phyloP scores from a whole-genome alignment of 192 early-diverging fungal species.

The Neocallimastix lanati region DNA sequence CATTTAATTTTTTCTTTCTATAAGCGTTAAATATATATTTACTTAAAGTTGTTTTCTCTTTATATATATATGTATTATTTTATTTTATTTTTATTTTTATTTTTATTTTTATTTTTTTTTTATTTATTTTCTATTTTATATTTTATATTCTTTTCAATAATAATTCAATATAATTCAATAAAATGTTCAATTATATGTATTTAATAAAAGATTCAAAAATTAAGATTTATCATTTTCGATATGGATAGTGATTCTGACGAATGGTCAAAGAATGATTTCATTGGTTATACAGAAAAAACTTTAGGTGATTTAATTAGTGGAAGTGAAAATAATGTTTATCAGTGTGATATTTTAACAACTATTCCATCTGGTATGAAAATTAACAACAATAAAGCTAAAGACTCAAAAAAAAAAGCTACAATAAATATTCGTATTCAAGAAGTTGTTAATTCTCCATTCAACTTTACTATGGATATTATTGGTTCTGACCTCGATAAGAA shows the following conservation, averaged over 20 bases:
- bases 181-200: too few relatives aligned
- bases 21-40: too few relatives aligned
- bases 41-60: too few relatives aligned
- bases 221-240: not conserved
- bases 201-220: not conserved
- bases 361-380: not conserved
- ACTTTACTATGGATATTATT: not conserved
- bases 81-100: too few relatives aligned
- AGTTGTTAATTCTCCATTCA: not conserved
- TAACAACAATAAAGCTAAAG: not conserved
- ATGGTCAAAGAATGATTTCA: not conserved
- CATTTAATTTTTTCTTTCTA: too few relatives aligned
- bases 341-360: not conserved
- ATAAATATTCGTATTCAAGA: not conserved
- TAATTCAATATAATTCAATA: too few relatives aligned
- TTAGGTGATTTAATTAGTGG: not conserved
- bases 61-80: too few relatives aligned
- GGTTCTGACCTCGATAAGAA: not conserved
- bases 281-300: not conserved
- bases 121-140: too few relatives aligned
- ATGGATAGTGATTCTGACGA: not conserved
- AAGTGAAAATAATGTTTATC: not conserved
- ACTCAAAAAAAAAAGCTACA: not conserved
- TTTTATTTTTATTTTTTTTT: too few relatives aligned
- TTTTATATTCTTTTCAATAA: too few relatives aligned